Conservation (phyloP, 2,329 filamentous ascomycete species). For the Helotiales sp. region DNA sequence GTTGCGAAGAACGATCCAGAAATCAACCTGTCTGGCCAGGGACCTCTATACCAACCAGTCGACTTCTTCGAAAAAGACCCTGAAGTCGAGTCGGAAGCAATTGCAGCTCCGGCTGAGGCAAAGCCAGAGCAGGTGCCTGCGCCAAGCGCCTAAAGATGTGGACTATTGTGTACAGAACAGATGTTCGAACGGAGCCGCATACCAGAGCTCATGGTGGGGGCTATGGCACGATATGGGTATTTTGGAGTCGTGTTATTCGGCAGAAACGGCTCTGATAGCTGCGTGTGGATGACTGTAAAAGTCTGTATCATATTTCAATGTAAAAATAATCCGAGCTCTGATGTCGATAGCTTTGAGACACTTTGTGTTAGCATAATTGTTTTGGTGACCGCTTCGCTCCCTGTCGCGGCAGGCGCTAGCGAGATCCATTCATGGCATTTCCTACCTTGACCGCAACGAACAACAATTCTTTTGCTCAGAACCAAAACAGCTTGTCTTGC, state of each 20-base stretch:
- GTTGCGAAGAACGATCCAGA: conserved; percentile 67
- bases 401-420: conserved; percentile 7
- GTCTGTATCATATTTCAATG: conserved; percentile 11
- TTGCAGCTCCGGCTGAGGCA: conserved; percentile 25
- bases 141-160: conserved; percentile 10
- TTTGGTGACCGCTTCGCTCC: background rate
- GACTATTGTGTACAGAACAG: conserved; percentile 2
- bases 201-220: no score
- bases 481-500: conserved; percentile 5
- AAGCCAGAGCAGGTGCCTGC: conserved; percentile 16
- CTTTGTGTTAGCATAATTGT: background rate
- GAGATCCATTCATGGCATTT: conserved; percentile 17
- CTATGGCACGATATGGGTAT: background rate
- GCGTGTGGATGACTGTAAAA: conserved; percentile 4
- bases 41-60: conserved; percentile 29
- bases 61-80: conserved; percentile 27
- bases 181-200: conserved; percentile 8
- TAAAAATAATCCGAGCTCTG: background rate
- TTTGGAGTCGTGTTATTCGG: background rate
- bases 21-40: conserved; percentile 48
- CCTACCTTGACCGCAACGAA: conserved; percentile 20
- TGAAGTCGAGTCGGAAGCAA: conserved; percentile 26
- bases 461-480: conserved; percentile 23
- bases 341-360: background rate
- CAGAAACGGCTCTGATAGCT: background rate